Base-by-base conservation (phyloP, 805 yeast genomes). In the Nakazawaea siamensis region DNA sequence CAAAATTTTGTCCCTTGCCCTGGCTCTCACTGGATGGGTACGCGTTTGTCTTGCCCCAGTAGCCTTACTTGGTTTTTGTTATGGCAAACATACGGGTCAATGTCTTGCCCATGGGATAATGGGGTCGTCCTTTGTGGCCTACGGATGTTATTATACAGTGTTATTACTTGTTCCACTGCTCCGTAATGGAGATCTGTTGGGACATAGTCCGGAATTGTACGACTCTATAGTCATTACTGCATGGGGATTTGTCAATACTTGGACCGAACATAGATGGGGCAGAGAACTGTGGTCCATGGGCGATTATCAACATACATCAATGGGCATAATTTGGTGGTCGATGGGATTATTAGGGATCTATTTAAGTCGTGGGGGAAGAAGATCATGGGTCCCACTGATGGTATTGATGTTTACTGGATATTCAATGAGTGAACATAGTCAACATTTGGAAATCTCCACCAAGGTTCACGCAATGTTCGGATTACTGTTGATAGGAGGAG, bases 281-380 rank as follows among this genome's bases (percentile, higher is more conserved):
- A 51, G 55, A 21, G 92, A 87, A 52, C 74, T 65, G 7, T 90
- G 97, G 97, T 69, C 73, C 28, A 94, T 83, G 64, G 92, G 95
- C 8, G 97, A 87, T 55, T 85, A 80, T 54, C 96, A 88, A 60
- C 97, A 88, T 56, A 88, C 97, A 0, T 74, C 92, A 15, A 86
- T 90, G 95, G 97, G 97, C 1, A 82, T 90, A 38, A 70, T 90
- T 20, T 90, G 97, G 94, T 87, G 96, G 94, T 74, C 85, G 33
- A 94, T 95, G 37, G 97, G 97, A 6, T 60, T 87, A 44, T 57
- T 87, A 18, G 97, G 97, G 1, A 66, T 90, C 41, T 82, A 71
- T 57, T 58, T 88, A 38, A 71, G 94, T 2, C 62, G 84, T 50
- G 73, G 73, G 34, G 76, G 80, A 30, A 63, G 66, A 40, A 69